Base-by-base conservation (phyloP, 495 filamentous ascomycete genomes). In the Neurospora tetraspora region DNA sequence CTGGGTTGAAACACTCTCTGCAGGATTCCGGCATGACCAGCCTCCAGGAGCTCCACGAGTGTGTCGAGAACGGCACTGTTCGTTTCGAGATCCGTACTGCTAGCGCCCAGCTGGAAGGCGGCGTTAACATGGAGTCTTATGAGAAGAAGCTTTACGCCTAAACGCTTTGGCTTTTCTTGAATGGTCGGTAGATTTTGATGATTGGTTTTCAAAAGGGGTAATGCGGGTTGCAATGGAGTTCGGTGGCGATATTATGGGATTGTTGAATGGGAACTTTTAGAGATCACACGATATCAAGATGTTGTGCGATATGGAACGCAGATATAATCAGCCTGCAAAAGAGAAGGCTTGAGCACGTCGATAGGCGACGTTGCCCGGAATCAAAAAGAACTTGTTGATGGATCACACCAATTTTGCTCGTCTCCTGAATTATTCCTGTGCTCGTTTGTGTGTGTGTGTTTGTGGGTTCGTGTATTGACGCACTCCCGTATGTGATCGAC, bases 71-170 rank as follows among this genome's bases (percentile, higher is more conserved):
- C 18, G 94, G 95, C 42, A 89, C 82, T 65, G 91, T 98, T 59
- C 88, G 96, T 74, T 98, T 99, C 77, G 96, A 99, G 86, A 84
- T 98, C 81, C 85, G 96, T 75, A 97, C 93, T 70, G 92, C 93
- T 71, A 97, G 94, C 83, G 96, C 96, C 65, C 92, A 94, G 88
- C 86, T 95, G 70, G 96, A 99, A 87, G 96, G 96, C 74, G 93
- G 93, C 78, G 94, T 99, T 76, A 95, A 98, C 77, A 91, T 99
- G 87, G 93, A 98, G 84, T 96, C 91, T 81, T 98, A 96, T 81
- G 97, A 97, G 85, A 99, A 98, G 91, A 99, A 98, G 86, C 91
- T 99, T 74, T 99, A 97, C 82, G 92, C 94, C 73, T 97, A 91
- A 71, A 68, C 39, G 65, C 39, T 23, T 65, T 34, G 12, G 53